phyloP scores from a whole-genome alignment of 1,139 yeast species.

The Saccharomyces hybrid region DNA sequence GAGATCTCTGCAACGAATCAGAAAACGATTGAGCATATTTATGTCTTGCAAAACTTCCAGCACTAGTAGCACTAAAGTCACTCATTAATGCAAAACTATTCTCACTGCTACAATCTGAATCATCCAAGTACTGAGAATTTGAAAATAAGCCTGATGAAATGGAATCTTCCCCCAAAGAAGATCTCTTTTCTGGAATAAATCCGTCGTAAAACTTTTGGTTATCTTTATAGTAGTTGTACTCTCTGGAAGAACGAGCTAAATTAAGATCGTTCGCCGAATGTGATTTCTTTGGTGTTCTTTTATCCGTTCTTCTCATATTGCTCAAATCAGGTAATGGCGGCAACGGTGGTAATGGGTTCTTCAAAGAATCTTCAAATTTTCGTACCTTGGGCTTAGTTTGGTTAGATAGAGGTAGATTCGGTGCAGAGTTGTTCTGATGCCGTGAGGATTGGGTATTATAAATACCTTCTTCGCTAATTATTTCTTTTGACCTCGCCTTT shows the following conservation, averaged over 20 bases:
- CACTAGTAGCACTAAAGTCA: constrained; percentile 82
- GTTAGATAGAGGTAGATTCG: constrained; percentile 1
- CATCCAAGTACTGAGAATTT: constrained; percentile 26
- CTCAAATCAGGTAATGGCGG: constrained; percentile 22
- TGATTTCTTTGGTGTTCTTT: constrained; percentile 18
- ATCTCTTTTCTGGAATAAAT: constrained; percentile 11
- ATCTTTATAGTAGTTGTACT: constrained; percentile 11
- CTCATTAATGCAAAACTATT: constrained; percentile 38
- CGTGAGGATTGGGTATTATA: constrained; percentile 4
- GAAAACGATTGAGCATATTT: constrained; percentile 41
- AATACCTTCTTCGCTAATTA: constrained; percentile 4
- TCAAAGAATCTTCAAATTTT: background rate
- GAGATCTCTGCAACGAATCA: constrained; percentile 28
- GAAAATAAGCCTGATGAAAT: constrained; percentile 19
- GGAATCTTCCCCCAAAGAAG: constrained; percentile 10
- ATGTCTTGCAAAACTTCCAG: constrained; percentile 76
- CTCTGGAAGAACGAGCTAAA: constrained; percentile 5
- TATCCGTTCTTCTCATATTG: constrained; percentile 2
- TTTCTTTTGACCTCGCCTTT: constrained; percentile 3
- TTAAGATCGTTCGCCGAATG: constrained; percentile 23
- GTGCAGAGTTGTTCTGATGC: constrained; percentile 1
- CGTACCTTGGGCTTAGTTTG: background rate
- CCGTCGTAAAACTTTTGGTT: constrained; percentile 18
- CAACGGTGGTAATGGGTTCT: constrained; percentile 17
- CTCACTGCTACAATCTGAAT: constrained; percentile 27